Conservation (phyloP, 331 rosid genomes). For the Spiraea crenata region DNA sequence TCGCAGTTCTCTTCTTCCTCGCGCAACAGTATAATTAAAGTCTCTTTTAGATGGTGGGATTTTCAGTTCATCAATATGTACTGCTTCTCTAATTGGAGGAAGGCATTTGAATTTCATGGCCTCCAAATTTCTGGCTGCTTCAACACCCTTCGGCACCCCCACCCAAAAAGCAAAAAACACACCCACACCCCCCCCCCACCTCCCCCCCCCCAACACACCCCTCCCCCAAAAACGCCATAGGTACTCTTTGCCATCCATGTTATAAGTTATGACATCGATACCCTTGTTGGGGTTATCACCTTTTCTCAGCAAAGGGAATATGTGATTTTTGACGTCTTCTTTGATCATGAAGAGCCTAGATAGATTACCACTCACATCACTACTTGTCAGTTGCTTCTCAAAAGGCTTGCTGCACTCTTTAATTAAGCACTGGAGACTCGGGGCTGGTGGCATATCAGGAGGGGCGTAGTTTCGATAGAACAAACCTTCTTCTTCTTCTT, state of each 20-base stretch:
- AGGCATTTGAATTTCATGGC: no score
- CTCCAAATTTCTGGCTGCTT: no score
- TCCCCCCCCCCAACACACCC: no score
- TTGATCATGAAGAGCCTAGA: slow-evolving; percentile 7
- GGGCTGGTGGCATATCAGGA: slow-evolving; percentile 5
- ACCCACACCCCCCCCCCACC: no score
- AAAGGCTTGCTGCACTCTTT: slow-evolving; percentile 8
- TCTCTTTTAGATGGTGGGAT: not conserved
- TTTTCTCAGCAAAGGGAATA: not conserved
- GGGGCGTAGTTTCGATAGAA: not conserved
- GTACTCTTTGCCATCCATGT: not conserved
- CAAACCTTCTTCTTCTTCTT: not conserved
- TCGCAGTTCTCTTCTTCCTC: not conserved
- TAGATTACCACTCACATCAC: slow-evolving; percentile 10
- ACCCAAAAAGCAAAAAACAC: no score
- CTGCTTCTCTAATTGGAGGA: not conserved
- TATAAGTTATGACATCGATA: not conserved
- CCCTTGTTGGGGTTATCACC: not conserved
- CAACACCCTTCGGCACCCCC: no score
- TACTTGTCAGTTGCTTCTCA: slow-evolving; percentile 9
- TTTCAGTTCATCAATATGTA: not conserved
- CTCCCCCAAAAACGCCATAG: no score
- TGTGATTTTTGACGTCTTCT: not conserved
- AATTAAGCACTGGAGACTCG: not conserved
- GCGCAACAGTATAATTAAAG: not conserved